Evolutionary conservation across 495 filamentous ascomycete genomes (phyloP).

Genomic region (Penicillium bialowiezense): DNA sequence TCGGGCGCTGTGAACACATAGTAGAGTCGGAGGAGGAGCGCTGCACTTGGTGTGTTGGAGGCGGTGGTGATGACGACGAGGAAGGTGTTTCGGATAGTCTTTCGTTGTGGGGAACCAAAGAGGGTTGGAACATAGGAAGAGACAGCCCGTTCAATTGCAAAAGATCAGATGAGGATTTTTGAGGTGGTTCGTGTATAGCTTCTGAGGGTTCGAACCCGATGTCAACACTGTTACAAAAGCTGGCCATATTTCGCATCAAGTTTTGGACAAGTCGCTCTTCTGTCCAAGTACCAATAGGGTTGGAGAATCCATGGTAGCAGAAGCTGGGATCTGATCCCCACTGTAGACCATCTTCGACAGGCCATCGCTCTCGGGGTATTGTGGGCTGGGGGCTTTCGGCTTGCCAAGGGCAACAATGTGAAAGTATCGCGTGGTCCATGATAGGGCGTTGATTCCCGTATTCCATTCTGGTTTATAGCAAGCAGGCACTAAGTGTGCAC

Average conservation of each 20-base stretch:
- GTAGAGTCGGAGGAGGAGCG: background rate
- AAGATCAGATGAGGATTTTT: background rate
- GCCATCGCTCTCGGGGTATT: background rate
- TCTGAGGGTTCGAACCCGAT: slow-evolving; percentile 3
- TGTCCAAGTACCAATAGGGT: slow-evolving; percentile 24
- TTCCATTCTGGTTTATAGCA: background rate
- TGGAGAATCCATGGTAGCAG: slow-evolving; percentile 25
- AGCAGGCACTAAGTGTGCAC: too few relatives aligned
- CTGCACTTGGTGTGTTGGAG: background rate
- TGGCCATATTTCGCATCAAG: slow-evolving; percentile 24
- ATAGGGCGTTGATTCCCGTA: background rate
- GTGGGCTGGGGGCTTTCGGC: background rate
- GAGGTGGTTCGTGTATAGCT: background rate
- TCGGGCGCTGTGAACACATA: background rate
- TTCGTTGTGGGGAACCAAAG: background rate
- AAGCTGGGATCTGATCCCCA: slow-evolving; percentile 29
- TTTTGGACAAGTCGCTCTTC: slow-evolving; percentile 21
- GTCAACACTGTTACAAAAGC: slow-evolving; percentile 12
- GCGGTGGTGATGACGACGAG: background rate
- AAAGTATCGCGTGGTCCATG: background rate
- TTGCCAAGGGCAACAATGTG: background rate
- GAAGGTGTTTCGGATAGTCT: background rate
- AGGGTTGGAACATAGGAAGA: slow-evolving; percentile 1
- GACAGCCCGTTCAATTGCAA: background rate
- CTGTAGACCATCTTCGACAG: slow-evolving; percentile 15